phyloP scores from a whole-genome alignment of 2,329 filamentous ascomycete species.

The Exutisphaerella laricina region DNA sequence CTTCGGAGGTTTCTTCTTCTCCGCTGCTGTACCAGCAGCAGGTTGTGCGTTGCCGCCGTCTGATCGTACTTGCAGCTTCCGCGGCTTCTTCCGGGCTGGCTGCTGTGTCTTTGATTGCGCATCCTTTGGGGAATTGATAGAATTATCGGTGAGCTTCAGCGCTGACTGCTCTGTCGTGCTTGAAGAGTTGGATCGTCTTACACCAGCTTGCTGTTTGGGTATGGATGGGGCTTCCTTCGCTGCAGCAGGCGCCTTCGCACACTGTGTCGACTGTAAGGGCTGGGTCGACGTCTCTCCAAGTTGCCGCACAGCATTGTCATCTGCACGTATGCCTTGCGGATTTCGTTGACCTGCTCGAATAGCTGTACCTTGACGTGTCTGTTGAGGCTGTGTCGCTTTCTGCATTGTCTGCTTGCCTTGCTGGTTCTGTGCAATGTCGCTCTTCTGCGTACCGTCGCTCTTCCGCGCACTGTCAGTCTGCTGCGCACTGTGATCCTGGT shows the following conservation, averaged over 20 bases:
- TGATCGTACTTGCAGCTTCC: conserved; percentile 17
- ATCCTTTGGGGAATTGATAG: too few relatives aligned
- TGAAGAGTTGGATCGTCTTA: background rate
- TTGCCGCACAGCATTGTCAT: conserved; percentile 1
- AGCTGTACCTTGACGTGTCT: background rate
- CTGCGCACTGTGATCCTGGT: background rate
- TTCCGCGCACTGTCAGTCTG: background rate
- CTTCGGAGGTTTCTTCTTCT: conserved; percentile 13
- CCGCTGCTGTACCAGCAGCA: background rate
- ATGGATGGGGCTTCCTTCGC: background rate
- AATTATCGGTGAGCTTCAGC: too few relatives aligned
- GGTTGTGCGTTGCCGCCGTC: background rate
- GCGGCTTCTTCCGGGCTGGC: conserved; percentile 14
- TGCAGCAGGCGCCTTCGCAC: background rate
- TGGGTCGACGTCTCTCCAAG: background rate
- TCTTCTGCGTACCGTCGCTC: background rate
- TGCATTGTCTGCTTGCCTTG: background rate
- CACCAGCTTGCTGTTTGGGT: background rate
- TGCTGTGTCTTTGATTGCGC: too few relatives aligned
- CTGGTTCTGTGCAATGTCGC: background rate
- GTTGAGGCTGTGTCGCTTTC: background rate
- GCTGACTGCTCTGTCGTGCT: too few relatives aligned
- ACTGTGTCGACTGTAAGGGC: background rate
- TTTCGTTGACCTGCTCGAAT: conserved; percentile 2
- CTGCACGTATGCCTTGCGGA: conserved; percentile 7